phyloP scores from a whole-genome alignment of 23 red algal genomes.

The Agarophyton chilense region DNA sequence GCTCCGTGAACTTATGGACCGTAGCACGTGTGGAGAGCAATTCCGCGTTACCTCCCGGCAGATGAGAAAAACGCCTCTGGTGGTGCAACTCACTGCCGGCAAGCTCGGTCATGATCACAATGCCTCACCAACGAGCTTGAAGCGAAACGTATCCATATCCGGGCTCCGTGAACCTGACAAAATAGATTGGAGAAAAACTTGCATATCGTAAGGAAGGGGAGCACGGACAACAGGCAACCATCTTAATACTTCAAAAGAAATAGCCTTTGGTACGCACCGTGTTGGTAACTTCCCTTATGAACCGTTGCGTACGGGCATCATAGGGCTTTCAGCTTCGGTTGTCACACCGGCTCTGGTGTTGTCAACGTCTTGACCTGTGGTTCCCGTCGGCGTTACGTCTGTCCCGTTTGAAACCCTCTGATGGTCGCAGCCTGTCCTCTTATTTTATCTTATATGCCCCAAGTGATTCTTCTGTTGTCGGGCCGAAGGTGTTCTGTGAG shows the following conservation, averaged over 20 bases:
- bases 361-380: not conserved
- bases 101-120: not conserved
- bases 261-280: conserved; percentile 11
- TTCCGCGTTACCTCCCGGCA: not conserved
- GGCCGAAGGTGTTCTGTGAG: not conserved
- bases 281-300: not conserved
- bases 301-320: not conserved
- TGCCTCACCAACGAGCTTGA: not conserved
- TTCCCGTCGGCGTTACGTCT: conserved; percentile 10
- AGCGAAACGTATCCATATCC: not conserved
- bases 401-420: conserved; percentile 16
- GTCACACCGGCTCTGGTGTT: not conserved
- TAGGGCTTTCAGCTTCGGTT: not conserved
- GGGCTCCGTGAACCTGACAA: not conserved
- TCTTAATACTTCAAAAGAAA: not conserved
- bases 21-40: not conserved
- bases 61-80: not conserved
- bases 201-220: not conserved
- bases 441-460: not conserved
- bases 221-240: not conserved
- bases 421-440: not conserved
- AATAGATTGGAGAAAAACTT: not conserved
- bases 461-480: not conserved
- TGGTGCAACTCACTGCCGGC: not conserved
- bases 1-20: not conserved